These are phyloP conservation scores for Cladosporium cucumerinum DNA, from an alignment of 2,329 filamentous ascomycete species.

Conservation along the genomic window DNA sequence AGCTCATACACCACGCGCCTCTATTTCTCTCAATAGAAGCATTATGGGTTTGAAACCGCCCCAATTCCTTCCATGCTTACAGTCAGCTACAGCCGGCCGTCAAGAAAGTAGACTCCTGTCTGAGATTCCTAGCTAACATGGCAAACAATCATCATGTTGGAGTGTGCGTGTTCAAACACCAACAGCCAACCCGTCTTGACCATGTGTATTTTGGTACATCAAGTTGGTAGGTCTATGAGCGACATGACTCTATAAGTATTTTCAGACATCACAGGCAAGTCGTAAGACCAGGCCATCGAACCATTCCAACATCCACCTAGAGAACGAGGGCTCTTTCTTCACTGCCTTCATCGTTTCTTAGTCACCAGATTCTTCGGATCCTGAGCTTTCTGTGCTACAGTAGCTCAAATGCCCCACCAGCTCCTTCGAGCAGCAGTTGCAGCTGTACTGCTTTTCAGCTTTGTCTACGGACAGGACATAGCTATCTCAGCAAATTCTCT, in stretches of 20 bases:
- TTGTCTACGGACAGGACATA: background rate
- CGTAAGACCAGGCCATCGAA: background rate
- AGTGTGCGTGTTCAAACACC: background rate
- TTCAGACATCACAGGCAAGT: background rate
- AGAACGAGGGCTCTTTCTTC: background rate
- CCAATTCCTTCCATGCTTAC: background rate
- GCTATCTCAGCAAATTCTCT: background rate
- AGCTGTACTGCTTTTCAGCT: conserved; percentile 1
- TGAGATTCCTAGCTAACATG: background rate
- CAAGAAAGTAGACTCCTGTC: background rate
- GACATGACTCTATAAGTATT: background rate
- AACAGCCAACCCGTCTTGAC: background rate
- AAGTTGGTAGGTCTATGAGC: background rate
- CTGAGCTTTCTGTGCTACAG: background rate
- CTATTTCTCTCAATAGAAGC: background rate
- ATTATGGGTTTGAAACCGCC: background rate
- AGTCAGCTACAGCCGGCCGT: background rate
- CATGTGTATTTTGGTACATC: background rate
- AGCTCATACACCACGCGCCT: background rate
- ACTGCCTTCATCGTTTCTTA: background rate
- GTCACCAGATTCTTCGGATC: no score
- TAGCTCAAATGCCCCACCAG: background rate
- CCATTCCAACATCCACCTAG: background rate
- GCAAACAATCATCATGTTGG: background rate
- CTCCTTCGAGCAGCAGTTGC: background rate